Conservation (phyloP, 768 basidiomycete genomes). For the Coprinopsis sp. region DNA sequence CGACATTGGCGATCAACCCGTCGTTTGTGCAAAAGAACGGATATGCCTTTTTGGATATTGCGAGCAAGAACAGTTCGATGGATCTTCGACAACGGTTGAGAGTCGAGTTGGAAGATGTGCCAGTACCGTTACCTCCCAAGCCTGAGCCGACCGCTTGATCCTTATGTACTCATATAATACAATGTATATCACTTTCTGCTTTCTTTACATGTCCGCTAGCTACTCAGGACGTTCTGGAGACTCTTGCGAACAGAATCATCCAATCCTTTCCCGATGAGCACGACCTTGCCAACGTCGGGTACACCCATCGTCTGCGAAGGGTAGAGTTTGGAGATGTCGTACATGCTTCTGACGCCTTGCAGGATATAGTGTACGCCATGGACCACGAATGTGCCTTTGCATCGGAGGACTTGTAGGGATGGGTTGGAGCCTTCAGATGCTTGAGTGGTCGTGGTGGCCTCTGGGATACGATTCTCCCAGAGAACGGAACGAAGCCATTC, state of each 20-base stretch:
- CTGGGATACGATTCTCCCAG: conserved; percentile 68
- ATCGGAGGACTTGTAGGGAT: conserved; percentile 66
- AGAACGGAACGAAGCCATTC: conserved; percentile 76
- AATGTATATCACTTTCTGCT: background rate
- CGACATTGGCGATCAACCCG: conserved; percentile 81
- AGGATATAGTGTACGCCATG: conserved; percentile 64
- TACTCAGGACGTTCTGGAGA: conserved; percentile 35
- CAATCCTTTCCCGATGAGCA: conserved; percentile 83
- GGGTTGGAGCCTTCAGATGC: conserved; percentile 8
- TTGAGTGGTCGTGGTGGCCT: conserved; percentile 10
- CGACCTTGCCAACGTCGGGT: conserved; percentile 70
- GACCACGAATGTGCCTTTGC: conserved; percentile 76
- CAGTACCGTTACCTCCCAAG: conserved; percentile 5
- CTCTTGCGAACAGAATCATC: conserved; percentile 51
- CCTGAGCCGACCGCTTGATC: conserved; percentile 1
- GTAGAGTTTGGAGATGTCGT: conserved; percentile 62
- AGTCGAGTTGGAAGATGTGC: conserved; percentile 28
- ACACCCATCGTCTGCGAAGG: conserved; percentile 36
- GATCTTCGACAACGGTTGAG: conserved; percentile 30
- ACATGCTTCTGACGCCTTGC: conserved; percentile 89
- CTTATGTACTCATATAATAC: background rate
- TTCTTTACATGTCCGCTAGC: conserved; percentile 1
- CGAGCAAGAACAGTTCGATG: conserved; percentile 17
- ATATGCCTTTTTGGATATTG: conserved; percentile 45
- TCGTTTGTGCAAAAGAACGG: conserved; percentile 63